phyloP scores from a whole-genome alignment of 768 basidiomycete genomes.

The Suillus fuscotomentosus region DNA sequence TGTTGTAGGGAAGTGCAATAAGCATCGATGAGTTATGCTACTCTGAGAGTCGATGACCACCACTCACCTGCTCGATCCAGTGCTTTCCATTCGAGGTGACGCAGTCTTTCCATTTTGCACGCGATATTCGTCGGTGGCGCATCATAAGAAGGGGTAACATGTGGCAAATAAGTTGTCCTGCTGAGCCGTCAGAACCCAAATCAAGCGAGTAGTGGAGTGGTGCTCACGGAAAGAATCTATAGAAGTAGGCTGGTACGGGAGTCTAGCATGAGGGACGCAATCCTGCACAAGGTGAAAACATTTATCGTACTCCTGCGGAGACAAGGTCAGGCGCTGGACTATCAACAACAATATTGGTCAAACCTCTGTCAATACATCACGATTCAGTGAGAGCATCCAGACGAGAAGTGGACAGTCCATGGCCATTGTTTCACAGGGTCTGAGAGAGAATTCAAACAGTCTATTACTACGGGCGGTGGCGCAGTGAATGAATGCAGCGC shows the following conservation, averaged over 20 bases:
- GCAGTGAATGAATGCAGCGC: neutral
- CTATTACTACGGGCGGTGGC: neutral
- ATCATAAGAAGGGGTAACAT: slow-evolving; percentile 84
- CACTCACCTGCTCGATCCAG: slow-evolving; percentile 75
- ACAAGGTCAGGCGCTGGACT: slow-evolving; percentile 6
- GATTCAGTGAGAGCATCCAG: slow-evolving; percentile 79
- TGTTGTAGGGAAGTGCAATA: slow-evolving; percentile 18
- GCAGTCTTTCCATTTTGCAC: slow-evolving; percentile 70
- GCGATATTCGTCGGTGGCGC: slow-evolving; percentile 77
- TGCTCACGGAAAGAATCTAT: slow-evolving; percentile 66
- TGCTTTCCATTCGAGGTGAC: slow-evolving; percentile 64
- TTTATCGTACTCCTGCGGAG: slow-evolving; percentile 66
- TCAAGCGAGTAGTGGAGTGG: slow-evolving; percentile 12
- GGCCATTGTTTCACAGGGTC: slow-evolving; percentile 4
- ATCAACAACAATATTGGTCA: slow-evolving; percentile 3
- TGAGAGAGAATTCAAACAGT: neutral
- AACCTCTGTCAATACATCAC: slow-evolving; percentile 68
- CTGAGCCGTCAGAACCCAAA: slow-evolving; percentile 5
- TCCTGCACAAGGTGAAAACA: slow-evolving; percentile 59
- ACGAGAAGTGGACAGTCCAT: slow-evolving; percentile 70
- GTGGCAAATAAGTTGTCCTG: slow-evolving; percentile 70
- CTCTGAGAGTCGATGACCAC: slow-evolving; percentile 1
- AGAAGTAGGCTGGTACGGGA: slow-evolving; percentile 53
- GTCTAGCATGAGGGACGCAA: slow-evolving; percentile 57
- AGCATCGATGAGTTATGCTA: slow-evolving; percentile 9